Evolutionary conservation across 73 alveolate genomes (phyloP).

Genomic region (Loxodes magnus): DNA sequence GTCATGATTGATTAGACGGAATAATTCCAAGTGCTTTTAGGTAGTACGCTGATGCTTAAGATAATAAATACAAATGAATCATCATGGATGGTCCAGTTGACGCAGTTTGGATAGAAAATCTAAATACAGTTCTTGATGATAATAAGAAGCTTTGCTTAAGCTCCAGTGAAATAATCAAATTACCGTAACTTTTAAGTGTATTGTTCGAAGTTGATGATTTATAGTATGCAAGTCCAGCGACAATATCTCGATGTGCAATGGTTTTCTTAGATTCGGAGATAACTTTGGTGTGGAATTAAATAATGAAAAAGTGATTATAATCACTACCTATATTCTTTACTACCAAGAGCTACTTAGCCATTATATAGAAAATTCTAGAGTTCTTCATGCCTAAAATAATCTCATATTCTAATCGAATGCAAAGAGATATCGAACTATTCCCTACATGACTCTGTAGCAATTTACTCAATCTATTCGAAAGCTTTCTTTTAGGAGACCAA

Average conservation of each 20-base stretch:
- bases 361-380: no score
- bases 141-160: conserved; percentile 89
- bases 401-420: no score
- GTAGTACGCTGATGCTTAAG: conserved; percentile 75
- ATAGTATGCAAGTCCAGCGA: conserved; percentile 96
- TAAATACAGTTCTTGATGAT: conserved; percentile 98
- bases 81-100: conserved; percentile 95
- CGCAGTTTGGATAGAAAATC: conserved; percentile 98
- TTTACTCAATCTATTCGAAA: no score
- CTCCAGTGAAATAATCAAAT: conserved; percentile 92
- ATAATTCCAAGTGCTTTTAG: conserved; percentile 83
- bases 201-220: conserved; percentile 97
- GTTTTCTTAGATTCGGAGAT: conserved; percentile 90
- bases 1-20: conserved; percentile 97
- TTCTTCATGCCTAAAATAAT: no score
- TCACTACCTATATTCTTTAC: conserved; percentile 32
- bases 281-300: conserved; percentile 79
- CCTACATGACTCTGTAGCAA: no score
- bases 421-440: no score
- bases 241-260: conserved; percentile 97
- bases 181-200: conserved; percentile 83
- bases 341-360: background rate
- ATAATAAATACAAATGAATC: conserved; percentile 78
- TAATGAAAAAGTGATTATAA: conserved; percentile 68
- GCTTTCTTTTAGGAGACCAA: no score